Evolutionary conservation across 75 land plant genomes (phyloP).

Genomic region (Pinus tabuliformis): DNA sequence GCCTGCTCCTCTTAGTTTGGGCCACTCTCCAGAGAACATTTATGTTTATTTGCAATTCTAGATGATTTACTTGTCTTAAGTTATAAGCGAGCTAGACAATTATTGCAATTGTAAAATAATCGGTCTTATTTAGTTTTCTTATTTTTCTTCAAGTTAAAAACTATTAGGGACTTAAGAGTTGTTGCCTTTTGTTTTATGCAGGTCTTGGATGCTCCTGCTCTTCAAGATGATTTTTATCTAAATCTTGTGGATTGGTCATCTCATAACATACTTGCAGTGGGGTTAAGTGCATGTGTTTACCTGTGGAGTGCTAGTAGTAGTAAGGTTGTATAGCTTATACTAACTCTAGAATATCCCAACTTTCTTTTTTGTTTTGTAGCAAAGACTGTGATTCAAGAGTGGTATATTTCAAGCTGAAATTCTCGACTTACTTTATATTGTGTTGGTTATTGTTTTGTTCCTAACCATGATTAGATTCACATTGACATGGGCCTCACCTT

Average conservation of each 20-base stretch:
- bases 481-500: too few species aligned
- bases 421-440: too few species aligned
- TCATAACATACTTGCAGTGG: conserved; percentile 97
- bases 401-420: too few species aligned
- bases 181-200: conserved; percentile 20
- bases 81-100: too few species aligned
- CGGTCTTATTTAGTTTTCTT: not conserved
- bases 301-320: conserved; percentile 96
- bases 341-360: too few species aligned
- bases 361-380: not conserved
- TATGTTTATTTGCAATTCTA: not conserved
- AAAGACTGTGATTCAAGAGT: too few species aligned
- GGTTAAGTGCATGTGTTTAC: conserved; percentile 95
- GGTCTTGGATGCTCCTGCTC: conserved; percentile 97
- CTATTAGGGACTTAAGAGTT: not conserved
- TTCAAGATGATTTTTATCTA: conserved; percentile 98
- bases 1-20: too few species aligned
- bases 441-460: too few species aligned
- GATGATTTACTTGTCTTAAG: not conserved
- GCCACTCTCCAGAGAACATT: not conserved
- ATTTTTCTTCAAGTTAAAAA: not conserved
- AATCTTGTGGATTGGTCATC: conserved; percentile 99
- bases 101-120: not conserved
- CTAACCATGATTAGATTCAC: too few species aligned
- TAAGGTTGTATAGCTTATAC: conserved; percentile 41